Base-by-base conservation (phyloP, 2,329 filamentous ascomycete genomes). In the Cordyceps cicadae region DNA sequence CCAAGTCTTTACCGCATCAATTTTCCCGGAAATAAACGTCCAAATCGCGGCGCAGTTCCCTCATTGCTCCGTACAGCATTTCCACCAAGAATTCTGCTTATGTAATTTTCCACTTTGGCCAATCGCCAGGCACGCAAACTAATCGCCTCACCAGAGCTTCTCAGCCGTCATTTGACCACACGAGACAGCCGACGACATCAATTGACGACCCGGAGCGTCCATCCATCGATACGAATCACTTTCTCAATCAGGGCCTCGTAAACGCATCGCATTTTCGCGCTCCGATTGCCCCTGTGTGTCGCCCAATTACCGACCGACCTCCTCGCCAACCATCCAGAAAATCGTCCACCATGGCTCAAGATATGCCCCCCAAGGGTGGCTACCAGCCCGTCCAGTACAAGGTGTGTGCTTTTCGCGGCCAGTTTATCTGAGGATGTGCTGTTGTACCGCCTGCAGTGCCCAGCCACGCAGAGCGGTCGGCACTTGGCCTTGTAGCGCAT, bases 361-460 rank as follows among this genome's bases (percentile, higher is more conserved):
- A 99, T 82, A 90, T 99, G 86, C 94, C 94, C 80, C 94, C 94
- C 69, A 76, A 78, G 72, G 94, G 93, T 81, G 94, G 94, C 82
- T 99, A 99, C 78, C 88, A 87, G 76, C 88, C 93, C 76, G 88
- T 99, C 67, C 94, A 99, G 79, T 99, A 97, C 83, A 96, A 96
- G 86, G 89, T 92, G 76, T 71, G 81, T 78, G 26, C 39, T 46
- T 39, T 12, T 26, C n/a, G 49, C 39, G 34, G 19, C n/a, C 9
- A n/a, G 5, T 5, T 0, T 15, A 1, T 9, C 29, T 12, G 32
- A 8, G 14, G 17, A 12, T 5, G 5, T 9, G 29, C 19, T 34
- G 29, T 43, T 29, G 21, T 9, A 24, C 17, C 19, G 1, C 14
- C 32, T 11, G 29, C 9, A 21, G 17, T 17, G 55, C 17, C 34